Evolutionary conservation across 2,329 filamentous ascomycete species (phyloP), one percentile per base, ranked within the genome.

Genomic region (Aspergillus tanneri): DNA sequence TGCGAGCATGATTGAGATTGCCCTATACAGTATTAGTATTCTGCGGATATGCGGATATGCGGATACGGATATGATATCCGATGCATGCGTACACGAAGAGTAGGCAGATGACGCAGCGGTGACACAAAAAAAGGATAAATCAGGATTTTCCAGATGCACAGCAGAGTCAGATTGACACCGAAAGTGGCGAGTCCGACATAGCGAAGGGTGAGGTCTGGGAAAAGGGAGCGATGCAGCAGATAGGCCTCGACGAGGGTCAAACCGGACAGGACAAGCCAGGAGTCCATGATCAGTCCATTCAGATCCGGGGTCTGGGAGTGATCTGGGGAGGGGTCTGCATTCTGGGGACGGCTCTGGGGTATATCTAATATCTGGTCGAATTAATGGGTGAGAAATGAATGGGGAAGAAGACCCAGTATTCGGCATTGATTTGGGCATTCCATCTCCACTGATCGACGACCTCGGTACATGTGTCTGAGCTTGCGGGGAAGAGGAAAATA

Each of bases 101-200:
- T 66, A 5, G 79, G 78, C 19, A 82, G 53, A 63, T 77, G 68
- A 24, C 78, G 70, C 50, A 82, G 54, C 1, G 78, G 77, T 45
- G 70, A 78, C 43, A 81, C 57, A 52, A 73, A 74, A 19, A 73
- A 64, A 5, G 78, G 79, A 57, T 77, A 81, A 22, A 82, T 60
- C 4, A 79, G 6, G 0, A 74, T 47, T 4, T 52, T 58, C 64
- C 72, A 82, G 14, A 68, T 28, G 6, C 45, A 40, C 18, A 58
- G 50, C 4, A 66, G 19, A 1, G 52, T 6, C 3, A 68, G 19
- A 36, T 68, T 69, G 10, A 61, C 49, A 1, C 50, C 57, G 5
- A 66, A 25, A 2, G 59, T 49, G 1, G 55, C 47, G 2, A 65
- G 41, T 6, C 53, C 45, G 11, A 66, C 39, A 1, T 49, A 55